A percentile compares a stretch with the other conserved stretches of the same genome.
Conservation (phyloP, 169 alveolate species). For the Plasmodium adleri region DNA sequence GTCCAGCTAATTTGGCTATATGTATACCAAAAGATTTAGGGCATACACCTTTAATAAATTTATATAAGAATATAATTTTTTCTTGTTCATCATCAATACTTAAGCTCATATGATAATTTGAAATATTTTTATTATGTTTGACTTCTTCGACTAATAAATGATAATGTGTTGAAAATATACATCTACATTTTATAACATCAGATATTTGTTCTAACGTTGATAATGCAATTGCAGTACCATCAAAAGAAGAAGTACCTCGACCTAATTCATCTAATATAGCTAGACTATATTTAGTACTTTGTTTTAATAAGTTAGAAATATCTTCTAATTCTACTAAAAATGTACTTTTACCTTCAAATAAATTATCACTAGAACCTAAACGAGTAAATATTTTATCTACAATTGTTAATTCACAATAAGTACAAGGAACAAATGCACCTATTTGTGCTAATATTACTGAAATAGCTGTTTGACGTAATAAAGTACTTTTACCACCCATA, state of each 20-base stretch:
- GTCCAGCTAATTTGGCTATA: slow-evolving; percentile 97
- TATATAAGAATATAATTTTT: slow-evolving; percentile 93
- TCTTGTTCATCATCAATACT: slow-evolving; percentile 82
- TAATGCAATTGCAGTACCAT: slow-evolving; percentile 98
- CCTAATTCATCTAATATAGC: slow-evolving; percentile 99
- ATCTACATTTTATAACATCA: slow-evolving; percentile 88
- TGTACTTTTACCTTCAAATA: slow-evolving; percentile 98
- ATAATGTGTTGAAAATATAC: slow-evolving; percentile 97
- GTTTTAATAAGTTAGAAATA: slow-evolving; percentile 85
- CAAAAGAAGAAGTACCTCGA: slow-evolving; percentile 99
- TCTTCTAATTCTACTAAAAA: slow-evolving; percentile 99
- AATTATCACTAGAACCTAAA: slow-evolving; percentile 98
- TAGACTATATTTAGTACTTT: slow-evolving; percentile 91
- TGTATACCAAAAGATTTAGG: slow-evolving; percentile 97
- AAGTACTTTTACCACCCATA: slow-evolving; percentile 99
- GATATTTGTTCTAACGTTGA: slow-evolving; percentile 93
- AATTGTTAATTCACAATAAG: slow-evolving; percentile 89
- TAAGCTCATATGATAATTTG: slow-evolving; percentile 92
- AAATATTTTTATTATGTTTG: slow-evolving; percentile 69
- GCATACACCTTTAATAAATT: slow-evolving; percentile 94
- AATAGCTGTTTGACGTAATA: slow-evolving; percentile 96
- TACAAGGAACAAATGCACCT: slow-evolving; percentile 98
- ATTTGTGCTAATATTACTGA: slow-evolving; percentile 97
- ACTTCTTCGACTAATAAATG: slow-evolving; percentile 88
- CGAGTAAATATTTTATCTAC: slow-evolving; percentile 99